Evolutionary conservation across 192 early-diverging fungal species (phyloP), one percentile per base, ranked within the genome.

Genomic region (Rhizophlyctis rosea): DNA sequence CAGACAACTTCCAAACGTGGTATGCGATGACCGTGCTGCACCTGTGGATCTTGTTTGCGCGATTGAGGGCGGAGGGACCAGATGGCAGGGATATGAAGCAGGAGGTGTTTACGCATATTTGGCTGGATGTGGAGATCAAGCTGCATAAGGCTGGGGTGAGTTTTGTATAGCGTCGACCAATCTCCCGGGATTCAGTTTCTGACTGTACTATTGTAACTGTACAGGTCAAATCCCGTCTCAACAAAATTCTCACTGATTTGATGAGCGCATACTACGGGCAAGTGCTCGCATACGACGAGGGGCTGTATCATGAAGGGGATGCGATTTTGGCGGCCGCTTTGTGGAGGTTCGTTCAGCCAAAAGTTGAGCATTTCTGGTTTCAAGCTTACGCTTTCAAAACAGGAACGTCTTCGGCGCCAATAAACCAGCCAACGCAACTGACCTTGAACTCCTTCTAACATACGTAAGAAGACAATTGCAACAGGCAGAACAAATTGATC

Each of bases 1-100:
- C 88, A 3, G 88, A 94, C 54, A 93, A 90, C 59, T 94, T 94
- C 64, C 92, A 96, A 72, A 91, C 94, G 0, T 98, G 96, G 96
- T 98, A 94, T 59, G 81, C 84, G 23, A 82, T 94, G 27, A 93
- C 90, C 0, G 84, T 91, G 29, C 75, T 98, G 57, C 93, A 98
- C 62, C 82, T 95, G 3, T 98, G 96, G 96, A 86, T 98, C 84
- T 74, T 89, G 54, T 90, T 88, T 84, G 91, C 90, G 7, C 90
- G 93, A 34, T 59, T 78, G 30, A 56, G 68, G n/a, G 65, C 66
- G 3, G 74, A 68, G 27, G 79, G 73, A 3, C 52, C 53, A 14
- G 68, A 64, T 25, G 78, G 91, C 50, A 90, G 88, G 61, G 77
- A 91, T 57, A 89, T 90, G 74, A 90, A 85, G 55, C 92, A 96